Evolutionary conservation across 306 rosid species (phyloP).

Genomic region (Purshia tridentata): DNA sequence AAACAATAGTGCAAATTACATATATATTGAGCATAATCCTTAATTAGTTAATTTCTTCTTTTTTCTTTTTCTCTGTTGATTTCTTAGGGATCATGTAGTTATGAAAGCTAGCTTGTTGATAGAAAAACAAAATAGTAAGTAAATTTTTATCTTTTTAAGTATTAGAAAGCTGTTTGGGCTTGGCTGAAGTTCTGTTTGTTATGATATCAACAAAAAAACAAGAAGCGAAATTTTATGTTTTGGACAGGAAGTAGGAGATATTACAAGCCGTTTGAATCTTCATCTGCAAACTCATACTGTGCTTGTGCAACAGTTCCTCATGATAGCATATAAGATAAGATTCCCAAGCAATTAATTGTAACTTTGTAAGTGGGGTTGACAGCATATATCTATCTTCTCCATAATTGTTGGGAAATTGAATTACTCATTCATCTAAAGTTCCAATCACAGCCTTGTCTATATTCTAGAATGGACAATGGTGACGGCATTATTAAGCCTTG

Average conservation of each 20-base stretch:
- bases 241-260: no score
- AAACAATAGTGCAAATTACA: no score
- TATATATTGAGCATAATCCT: no score
- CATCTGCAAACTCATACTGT: neutral
- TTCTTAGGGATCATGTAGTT: no score
- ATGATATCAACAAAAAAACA: neutral
- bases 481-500: neutral
- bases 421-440: neutral
- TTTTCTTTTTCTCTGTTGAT: neutral
- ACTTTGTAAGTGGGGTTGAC: neutral
- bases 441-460: neutral
- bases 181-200: neutral
- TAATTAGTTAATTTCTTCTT: no score
- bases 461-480: neutral
- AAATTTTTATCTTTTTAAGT: no score
- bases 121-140: no score
- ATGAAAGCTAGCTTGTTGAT: no score
- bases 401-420: neutral
- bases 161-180: neutral
- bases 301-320: neutral
- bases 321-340: neutral
- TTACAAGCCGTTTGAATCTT: neutral
- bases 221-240: neutral
- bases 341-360: neutral
- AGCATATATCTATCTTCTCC: neutral